These are phyloP conservation scores for Canavalia gladiata DNA, from an alignment of 306 rosid species.

Conservation along the genomic window DNA sequence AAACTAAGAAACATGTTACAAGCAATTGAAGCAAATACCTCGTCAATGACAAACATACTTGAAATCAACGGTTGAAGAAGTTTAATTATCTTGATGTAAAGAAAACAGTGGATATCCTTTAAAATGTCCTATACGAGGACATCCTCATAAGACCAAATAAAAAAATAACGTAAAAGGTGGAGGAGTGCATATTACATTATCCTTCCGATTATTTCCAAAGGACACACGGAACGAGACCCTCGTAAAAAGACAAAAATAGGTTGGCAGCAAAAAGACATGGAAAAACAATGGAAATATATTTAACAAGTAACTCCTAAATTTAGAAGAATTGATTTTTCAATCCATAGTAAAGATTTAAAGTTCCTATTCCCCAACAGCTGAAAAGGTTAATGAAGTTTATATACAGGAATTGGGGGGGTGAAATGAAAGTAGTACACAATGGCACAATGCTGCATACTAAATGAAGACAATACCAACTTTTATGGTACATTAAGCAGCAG, in stretches of 20 bases:
- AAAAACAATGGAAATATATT: not conserved
- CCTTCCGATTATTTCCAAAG: not conserved
- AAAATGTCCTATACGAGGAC: too few relatives aligned
- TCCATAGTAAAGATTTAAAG: constrained; percentile 29
- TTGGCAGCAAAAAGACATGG: not conserved
- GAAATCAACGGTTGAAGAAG: too few relatives aligned
- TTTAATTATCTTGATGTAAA: too few relatives aligned
- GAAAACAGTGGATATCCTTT: too few relatives aligned
- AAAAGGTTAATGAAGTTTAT: constrained; percentile 35
- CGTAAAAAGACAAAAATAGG: not conserved
- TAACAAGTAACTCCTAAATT: constrained; percentile 19
- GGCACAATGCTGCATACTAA: constrained; percentile 26
- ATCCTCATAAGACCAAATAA: too few relatives aligned
- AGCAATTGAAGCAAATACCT: too few relatives aligned
- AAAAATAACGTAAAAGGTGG: too few relatives aligned
- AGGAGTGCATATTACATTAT: not conserved
- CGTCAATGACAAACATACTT: too few relatives aligned
- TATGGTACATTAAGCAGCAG: constrained; percentile 37
- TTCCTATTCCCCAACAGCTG: constrained; percentile 26
- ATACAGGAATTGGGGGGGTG: constrained; percentile 17
- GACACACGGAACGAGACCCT: not conserved
- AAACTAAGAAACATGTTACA: too few relatives aligned
- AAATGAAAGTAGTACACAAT: not conserved
- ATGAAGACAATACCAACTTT: constrained; percentile 21
- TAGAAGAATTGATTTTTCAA: constrained; percentile 23